phyloP scores from a whole-genome alignment of 2,329 filamentous ascomycete genomes.

The Curvularia spicifera region DNA sequence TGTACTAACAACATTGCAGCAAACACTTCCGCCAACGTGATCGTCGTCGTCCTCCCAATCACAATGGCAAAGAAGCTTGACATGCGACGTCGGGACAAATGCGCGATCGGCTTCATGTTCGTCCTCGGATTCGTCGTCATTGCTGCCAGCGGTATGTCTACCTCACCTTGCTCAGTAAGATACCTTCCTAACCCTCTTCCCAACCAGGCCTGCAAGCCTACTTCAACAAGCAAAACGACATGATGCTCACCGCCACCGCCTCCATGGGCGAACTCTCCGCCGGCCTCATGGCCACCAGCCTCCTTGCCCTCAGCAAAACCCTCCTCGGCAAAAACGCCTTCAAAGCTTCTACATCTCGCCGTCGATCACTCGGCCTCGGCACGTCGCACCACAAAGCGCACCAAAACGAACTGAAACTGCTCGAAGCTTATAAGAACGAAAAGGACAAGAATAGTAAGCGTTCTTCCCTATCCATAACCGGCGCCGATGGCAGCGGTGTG shows the following conservation, averaged over 20 bases:
- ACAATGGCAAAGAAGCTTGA: not conserved
- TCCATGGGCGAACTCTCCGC: not conserved
- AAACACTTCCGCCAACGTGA: not conserved
- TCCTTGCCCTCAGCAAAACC: not conserved
- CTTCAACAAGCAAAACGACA: not conserved
- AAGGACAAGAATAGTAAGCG: not conserved
- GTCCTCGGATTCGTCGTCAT: not conserved
- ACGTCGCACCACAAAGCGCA: not conserved
- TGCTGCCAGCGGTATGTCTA: not conserved
- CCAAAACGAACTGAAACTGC: not conserved
- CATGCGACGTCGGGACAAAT: not conserved
- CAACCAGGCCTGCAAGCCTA: not conserved
- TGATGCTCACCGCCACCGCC: not conserved
- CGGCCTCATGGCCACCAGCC: not conserved
- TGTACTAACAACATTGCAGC: not conserved
- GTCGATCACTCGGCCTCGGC: not conserved
- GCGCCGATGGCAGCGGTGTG: not conserved
- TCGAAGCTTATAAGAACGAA: not conserved
- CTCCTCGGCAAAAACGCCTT: not conserved
- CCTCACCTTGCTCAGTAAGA: not conserved
- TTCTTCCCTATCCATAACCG: not conserved
- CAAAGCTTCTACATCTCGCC: not conserved
- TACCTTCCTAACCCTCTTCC: not conserved
- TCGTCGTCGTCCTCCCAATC: not conserved
- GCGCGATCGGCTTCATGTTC: not conserved